Percentiles rank a stretch among this genome's conserved stretches.
These are phyloP conservation scores for Fusarium odoratissimum DNA, from an alignment of 2,329 filamentous ascomycete genomes.

Conservation along the genomic window DNA sequence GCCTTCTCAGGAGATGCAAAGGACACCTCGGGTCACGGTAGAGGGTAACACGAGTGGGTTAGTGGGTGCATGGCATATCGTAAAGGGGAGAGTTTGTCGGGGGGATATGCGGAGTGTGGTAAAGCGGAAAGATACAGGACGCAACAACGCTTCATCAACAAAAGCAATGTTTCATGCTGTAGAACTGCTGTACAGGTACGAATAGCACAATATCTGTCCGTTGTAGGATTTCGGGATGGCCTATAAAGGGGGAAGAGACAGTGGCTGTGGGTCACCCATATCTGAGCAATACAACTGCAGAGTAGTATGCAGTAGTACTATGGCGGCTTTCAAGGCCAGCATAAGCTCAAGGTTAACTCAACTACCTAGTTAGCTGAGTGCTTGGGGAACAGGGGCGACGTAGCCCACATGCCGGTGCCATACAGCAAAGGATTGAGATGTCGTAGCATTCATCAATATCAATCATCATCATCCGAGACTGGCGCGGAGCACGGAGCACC, in stretches of 20 bases:
- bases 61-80: constrained; percentile 13
- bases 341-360: constrained; percentile 15
- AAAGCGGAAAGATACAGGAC: constrained; percentile 16
- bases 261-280: constrained; percentile 3
- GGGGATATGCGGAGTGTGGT: constrained; percentile 14
- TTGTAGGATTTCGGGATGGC: not conserved
- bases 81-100: not conserved
- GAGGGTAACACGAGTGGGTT: constrained; percentile 25
- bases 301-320: constrained; percentile 2
- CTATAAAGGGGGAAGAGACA: constrained; percentile 9
- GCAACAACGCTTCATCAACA: constrained; percentile 5
- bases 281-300: constrained; percentile 15
- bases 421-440: not conserved
- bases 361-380: not conserved
- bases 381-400: constrained; percentile 16
- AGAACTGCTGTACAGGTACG: constrained; percentile 11
- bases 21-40: constrained; percentile 15
- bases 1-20: not conserved
- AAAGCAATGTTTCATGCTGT: constrained; percentile 3
- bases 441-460: constrained; percentile 21
- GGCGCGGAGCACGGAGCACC: constrained; percentile 28
- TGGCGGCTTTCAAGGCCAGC: not conserved
- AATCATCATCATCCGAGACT: constrained; percentile 28
- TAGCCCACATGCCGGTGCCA: constrained; percentile 6
- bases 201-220: not conserved